Evolutionary conservation across 192 early-diverging fungal genomes (phyloP), one percentile per base, ranked within the genome.

Genomic region (Coemansia interrupta): DNA sequence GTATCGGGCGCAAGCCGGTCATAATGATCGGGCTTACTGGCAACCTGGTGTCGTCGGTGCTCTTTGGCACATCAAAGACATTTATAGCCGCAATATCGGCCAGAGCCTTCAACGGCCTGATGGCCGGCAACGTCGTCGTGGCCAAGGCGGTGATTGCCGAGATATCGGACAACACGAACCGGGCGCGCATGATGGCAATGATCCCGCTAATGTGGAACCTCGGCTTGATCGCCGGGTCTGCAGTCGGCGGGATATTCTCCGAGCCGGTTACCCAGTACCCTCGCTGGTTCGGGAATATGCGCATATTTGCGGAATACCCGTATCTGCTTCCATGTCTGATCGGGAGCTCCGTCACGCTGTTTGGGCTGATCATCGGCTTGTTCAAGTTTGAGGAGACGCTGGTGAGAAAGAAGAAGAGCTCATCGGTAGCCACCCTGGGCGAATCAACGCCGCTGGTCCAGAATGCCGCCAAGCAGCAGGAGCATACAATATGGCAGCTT

Each of bases 291-390:
- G 85, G 84, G 0, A 20, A 82, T 41, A 68, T 61, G 50, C 29
- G 47, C 17, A 82, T 94, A 48, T 82, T 92, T 13, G 72, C 53
- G 17, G 39, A 68, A 0, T 88, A 84, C 58, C 92, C 92, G 1
- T 96, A 93, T 53, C 81, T 90, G 42, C 83, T 95, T 3, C 93
- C 93, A 6, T 95, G 91, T 56, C 56, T 87, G 28, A 68, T 89
- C 7, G 83, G 85, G 11, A 72, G 85, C 5, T 46, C 75, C 17
- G 74, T 89, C 3, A 81, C 84, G 9, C 17, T 85, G 10, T 56
- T 85, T 45, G 87, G 88, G 2, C 81, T 88, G 38, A 60, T 85
- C 4, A 60, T 89, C 26, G 89, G 84, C 2, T 80, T 76, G 23
- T 77, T 86, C 56, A 83, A 74, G 43, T 60, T 90, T 17, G 76